phyloP scores from a whole-genome alignment of 768 basidiomycete species.

The Auricularia cornea region DNA sequence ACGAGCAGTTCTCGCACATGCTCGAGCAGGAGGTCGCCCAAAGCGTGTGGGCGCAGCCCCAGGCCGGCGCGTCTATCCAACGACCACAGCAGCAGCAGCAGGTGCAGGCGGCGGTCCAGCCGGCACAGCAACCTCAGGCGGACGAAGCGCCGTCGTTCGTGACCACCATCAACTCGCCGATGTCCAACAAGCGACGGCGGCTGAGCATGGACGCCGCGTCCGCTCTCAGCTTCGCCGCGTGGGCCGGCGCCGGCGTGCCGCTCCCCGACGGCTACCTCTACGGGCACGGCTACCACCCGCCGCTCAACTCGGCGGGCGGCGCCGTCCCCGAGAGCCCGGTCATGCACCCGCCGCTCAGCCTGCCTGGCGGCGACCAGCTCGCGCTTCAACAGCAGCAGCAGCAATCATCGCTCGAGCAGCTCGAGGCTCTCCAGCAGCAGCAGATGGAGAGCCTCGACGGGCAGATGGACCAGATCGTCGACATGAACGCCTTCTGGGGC shows the following conservation, averaged over 20 bases:
- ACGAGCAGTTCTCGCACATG: background rate
- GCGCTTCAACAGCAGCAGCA: background rate
- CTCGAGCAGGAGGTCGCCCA: background rate
- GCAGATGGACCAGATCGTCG: no score
- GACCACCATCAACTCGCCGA: background rate
- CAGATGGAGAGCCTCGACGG: background rate
- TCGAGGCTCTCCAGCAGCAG: background rate
- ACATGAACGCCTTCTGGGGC: no score
- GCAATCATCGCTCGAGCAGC: background rate
- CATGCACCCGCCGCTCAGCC: background rate
- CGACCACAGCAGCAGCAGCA: background rate
- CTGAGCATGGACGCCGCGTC: background rate
- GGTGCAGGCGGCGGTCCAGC: no score
- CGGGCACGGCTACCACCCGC: background rate
- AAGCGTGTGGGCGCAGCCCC: background rate
- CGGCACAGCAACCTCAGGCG: no score
- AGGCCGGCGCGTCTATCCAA: background rate
- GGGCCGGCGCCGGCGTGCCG: background rate
- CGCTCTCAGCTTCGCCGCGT: background rate
- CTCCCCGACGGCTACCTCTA: background rate
- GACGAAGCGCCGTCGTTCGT: background rate
- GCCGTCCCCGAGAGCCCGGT: background rate
- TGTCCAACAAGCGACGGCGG: background rate
- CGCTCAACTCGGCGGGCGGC: background rate
- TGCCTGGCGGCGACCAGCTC: background rate